Evolutionary conservation across 495 filamentous ascomycete genomes (phyloP).

Genomic region (Beverwykella pulmonaria): DNA sequence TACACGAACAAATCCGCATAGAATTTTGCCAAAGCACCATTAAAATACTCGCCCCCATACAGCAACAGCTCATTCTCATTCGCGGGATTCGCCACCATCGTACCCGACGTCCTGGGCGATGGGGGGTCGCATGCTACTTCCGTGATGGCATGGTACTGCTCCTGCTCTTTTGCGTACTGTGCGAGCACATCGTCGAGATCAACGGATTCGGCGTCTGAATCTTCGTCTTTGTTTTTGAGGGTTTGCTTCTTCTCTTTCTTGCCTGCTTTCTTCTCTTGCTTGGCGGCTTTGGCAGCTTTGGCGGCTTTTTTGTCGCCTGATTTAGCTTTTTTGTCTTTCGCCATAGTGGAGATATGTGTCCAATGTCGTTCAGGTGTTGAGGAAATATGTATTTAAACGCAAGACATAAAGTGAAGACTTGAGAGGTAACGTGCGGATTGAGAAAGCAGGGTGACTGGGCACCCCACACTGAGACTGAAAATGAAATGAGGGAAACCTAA

Average conservation of each 20-base stretch:
- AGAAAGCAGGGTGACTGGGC: not conserved
- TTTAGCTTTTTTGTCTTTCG: slow-evolving; percentile 64
- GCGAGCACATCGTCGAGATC: slow-evolving; percentile 96
- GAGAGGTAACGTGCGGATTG: not conserved
- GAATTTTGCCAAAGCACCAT: slow-evolving; percentile 64
- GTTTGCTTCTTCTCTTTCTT: slow-evolving; percentile 63
- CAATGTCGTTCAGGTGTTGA: not conserved
- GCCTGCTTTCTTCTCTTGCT: slow-evolving; percentile 66
- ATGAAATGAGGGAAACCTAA: not conserved
- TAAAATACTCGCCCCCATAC: slow-evolving; percentile 80
- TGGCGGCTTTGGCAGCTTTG: slow-evolving; percentile 55
- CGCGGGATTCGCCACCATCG: slow-evolving; percentile 78
- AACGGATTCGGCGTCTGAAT: slow-evolving; percentile 86
- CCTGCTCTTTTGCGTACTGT: slow-evolving; percentile 78
- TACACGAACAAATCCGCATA: slow-evolving; percentile 84
- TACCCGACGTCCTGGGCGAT: slow-evolving; percentile 73
- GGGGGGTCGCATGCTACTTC: slow-evolving; percentile 78
- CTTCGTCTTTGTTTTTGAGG: slow-evolving; percentile 59
- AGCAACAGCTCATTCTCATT: slow-evolving; percentile 88
- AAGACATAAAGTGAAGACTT: not conserved
- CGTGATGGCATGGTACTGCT: slow-evolving; percentile 89
- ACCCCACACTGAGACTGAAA: slow-evolving; percentile 5
- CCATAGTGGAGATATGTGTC: slow-evolving; percentile 21
- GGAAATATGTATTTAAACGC: not conserved
- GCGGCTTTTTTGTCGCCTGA: slow-evolving; percentile 63